phyloP scores from a whole-genome alignment of 1,284 basidiomycete genomes.

The Pseudozyma tsukubaensis region DNA sequence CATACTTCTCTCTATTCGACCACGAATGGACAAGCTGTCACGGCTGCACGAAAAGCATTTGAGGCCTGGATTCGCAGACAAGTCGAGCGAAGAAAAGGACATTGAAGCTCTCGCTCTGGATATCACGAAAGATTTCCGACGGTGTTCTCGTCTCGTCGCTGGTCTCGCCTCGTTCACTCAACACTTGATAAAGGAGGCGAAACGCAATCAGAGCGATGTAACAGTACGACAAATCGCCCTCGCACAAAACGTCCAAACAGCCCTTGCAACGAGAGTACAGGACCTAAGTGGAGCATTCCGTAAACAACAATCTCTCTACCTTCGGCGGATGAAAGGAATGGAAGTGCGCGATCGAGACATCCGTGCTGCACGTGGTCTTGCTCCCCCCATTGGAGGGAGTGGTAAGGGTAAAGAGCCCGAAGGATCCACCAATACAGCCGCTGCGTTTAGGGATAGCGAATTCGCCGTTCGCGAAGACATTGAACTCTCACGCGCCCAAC shows the following conservation, averaged over 20 bases:
- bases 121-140: conserved; percentile 75
- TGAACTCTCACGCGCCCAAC: conserved; percentile 42
- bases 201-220: conserved; percentile 55
- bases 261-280: conserved; percentile 92
- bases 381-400: conserved; percentile 1
- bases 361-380: conserved; percentile 32
- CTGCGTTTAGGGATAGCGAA: conserved; percentile 49
- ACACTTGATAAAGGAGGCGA: conserved; percentile 72
- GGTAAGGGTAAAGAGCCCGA: conserved; percentile 13
- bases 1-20: conserved; percentile 47
- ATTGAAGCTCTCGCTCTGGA: conserved; percentile 87
- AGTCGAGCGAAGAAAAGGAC: conserved; percentile 89
- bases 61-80: conserved; percentile 94
- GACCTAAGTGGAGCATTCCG: conserved; percentile 91
- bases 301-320: conserved; percentile 96
- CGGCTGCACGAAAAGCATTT: conserved; percentile 95
- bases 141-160: conserved; percentile 52
- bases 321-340: conserved; percentile 82
- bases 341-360: conserved; percentile 61
- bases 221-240: conserved; percentile 69
- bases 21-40: conserved; percentile 77
- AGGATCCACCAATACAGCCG: neutral
- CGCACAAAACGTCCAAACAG: conserved; percentile 95
- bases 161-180: conserved; percentile 63
- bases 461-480: conserved; percentile 62